phyloP scores from a whole-genome alignment of 2,329 filamentous ascomycete species.

The Pseudopyrenochaeta lycopersici region DNA sequence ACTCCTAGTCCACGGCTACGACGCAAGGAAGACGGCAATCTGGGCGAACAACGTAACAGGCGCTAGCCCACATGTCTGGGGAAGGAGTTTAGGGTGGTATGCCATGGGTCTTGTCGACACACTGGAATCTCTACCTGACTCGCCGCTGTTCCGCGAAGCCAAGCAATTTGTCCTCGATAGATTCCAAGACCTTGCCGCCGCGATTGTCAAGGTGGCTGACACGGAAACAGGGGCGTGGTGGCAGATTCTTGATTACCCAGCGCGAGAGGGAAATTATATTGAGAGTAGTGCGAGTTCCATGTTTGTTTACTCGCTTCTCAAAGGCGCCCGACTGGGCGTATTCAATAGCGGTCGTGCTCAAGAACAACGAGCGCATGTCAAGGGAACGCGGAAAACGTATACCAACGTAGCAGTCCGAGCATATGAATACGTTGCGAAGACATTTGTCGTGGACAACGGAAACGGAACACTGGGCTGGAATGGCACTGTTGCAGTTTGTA shows the following conservation, averaged over 20 bases:
- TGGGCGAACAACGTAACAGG: slow-evolving; percentile 64
- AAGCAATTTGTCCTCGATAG: background rate
- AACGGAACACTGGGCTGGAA: slow-evolving; percentile 41
- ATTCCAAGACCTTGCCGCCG: slow-evolving; percentile 26
- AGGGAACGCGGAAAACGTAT: slow-evolving; percentile 2
- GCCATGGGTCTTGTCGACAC: slow-evolving; percentile 61
- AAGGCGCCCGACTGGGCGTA: slow-evolving; percentile 52
- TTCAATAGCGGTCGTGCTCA: slow-evolving; percentile 6
- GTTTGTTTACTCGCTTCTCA: slow-evolving; percentile 64
- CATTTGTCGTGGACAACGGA: slow-evolving; percentile 25
- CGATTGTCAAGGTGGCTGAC: slow-evolving; percentile 47
- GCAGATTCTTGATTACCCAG: slow-evolving; percentile 63
- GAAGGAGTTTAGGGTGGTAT: slow-evolving; percentile 65
- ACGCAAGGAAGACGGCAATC: slow-evolving; percentile 56
- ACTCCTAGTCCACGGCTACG: slow-evolving; percentile 65
- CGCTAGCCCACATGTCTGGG: slow-evolving; percentile 63
- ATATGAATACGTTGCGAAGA: slow-evolving; percentile 41
- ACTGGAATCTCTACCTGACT: slow-evolving; percentile 50
- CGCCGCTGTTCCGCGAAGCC: background rate
- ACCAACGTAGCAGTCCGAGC: slow-evolving; percentile 45
- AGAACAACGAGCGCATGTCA: background rate
- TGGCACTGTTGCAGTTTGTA: slow-evolving; percentile 41
- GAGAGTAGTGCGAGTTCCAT: slow-evolving; percentile 68
- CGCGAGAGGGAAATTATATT: slow-evolving; percentile 64
- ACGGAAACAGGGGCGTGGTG: slow-evolving; percentile 61